These are phyloP conservation scores for Lecanicillium sp. DNA, from an alignment of 2,329 filamentous ascomycete genomes.

Conservation along the genomic window DNA sequence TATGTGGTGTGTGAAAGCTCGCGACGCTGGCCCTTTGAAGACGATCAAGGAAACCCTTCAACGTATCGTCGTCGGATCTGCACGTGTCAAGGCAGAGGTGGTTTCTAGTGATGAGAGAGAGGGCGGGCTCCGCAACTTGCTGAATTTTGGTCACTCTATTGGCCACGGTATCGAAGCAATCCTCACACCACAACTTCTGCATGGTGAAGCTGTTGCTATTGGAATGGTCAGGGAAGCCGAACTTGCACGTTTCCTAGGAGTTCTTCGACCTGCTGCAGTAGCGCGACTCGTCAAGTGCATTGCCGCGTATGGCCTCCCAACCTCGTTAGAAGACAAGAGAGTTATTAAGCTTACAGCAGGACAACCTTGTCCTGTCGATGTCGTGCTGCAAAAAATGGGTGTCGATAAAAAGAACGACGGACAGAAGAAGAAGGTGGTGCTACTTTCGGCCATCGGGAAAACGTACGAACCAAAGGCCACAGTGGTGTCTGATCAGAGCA, in stretches of 20 bases:
- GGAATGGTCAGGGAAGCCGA: constrained; percentile 99
- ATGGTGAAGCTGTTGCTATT: constrained; percentile 92
- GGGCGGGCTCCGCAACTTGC: constrained; percentile 82
- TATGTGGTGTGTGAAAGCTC: constrained; percentile 35
- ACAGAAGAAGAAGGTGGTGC: constrained; percentile 88
- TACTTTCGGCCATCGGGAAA: constrained; percentile 82
- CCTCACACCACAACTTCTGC: constrained; percentile 86
- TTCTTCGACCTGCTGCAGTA: constrained; percentile 78
- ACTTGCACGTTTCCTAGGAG: constrained; percentile 78
- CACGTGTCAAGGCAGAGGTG: constrained; percentile 87
- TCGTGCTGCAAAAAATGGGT: constrained; percentile 85
- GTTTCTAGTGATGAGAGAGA: constrained; percentile 93
- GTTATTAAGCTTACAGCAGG: constrained; percentile 76
- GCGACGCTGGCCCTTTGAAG: constrained; percentile 49
- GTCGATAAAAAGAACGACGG: constrained; percentile 99
- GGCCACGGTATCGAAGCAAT: constrained; percentile 96
- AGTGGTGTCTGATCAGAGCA: constrained; percentile 77
- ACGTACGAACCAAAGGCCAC: constrained; percentile 83
- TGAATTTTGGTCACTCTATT: constrained; percentile 98
- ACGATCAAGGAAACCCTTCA: constrained; percentile 65
- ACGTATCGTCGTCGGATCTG: constrained; percentile 78
- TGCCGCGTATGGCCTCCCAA: constrained; percentile 85
- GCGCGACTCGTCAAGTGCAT: constrained; percentile 88
- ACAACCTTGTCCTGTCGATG: constrained; percentile 80
- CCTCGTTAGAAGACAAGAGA: constrained; percentile 72